Conservation (phyloP, 1,284 basidiomycete genomes). For the Rhizopogon parksii region DNA sequence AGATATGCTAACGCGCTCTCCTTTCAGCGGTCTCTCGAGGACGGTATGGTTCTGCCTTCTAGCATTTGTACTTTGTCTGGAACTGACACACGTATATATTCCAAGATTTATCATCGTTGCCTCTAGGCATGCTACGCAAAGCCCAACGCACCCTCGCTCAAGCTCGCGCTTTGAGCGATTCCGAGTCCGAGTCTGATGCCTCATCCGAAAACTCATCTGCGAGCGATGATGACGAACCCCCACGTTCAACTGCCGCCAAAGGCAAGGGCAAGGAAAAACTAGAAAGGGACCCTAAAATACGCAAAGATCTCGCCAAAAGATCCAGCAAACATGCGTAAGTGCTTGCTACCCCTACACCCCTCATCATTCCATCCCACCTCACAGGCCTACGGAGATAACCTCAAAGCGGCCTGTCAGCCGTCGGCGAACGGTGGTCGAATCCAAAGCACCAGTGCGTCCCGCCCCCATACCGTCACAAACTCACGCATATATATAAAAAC, state of each 20-base stretch:
- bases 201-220: constrained; percentile 12
- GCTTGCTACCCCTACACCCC: constrained; percentile 13
- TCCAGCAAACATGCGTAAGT: constrained; percentile 84
- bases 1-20: constrained; percentile 30
- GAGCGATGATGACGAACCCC: constrained; percentile 28
- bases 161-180: constrained; percentile 30
- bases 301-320: constrained; percentile 52
- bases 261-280: constrained; percentile 28
- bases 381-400: constrained; percentile 76
- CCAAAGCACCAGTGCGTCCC: constrained; percentile 52
- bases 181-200: constrained; percentile 23
- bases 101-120: constrained; percentile 49
- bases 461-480: not conserved
- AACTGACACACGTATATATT: constrained; percentile 1
- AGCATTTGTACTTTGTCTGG: constrained; percentile 5
- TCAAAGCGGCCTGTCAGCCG: constrained; percentile 86
- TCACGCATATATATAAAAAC: not conserved
- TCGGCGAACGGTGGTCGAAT: constrained; percentile 69
- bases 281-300: constrained; percentile 34
- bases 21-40: constrained; percentile 17
- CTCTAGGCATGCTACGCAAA: constrained; percentile 60
- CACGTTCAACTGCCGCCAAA: constrained; percentile 10
- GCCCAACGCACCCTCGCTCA: constrained; percentile 52
- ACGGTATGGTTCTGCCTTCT: constrained; percentile 16
- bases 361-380: constrained; percentile 4